Evolutionary conservation across 2,329 filamentous ascomycete genomes (phyloP).

Genomic region (Lasiodiplodia citricola): DNA sequence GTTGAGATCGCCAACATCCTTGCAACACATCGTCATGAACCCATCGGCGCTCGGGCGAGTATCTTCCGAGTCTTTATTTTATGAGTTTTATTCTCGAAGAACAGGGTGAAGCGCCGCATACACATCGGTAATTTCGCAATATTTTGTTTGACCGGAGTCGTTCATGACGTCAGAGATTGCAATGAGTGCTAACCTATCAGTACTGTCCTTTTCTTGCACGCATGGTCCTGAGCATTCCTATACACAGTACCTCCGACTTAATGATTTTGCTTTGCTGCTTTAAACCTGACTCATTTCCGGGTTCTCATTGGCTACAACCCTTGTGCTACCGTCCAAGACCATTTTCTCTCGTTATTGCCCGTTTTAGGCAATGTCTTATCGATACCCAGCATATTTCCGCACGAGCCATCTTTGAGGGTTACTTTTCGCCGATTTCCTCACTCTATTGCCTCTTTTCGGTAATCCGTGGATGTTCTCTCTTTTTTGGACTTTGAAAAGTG

Average conservation of each 20-base stretch:
- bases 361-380: constrained; percentile 24
- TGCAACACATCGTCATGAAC: not conserved
- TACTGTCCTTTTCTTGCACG: no score
- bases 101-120: no score
- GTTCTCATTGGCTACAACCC: not conserved
- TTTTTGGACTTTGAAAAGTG: not conserved
- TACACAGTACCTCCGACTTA: no score
- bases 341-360: constrained; percentile 30
- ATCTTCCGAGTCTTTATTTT: not conserved
- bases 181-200: no score
- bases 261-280: not conserved
- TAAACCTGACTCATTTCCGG: not conserved
- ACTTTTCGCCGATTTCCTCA: not conserved
- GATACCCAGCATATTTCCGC: not conserved
- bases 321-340: not conserved
- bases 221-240: no score
- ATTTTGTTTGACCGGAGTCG: no score
- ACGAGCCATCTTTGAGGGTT: not conserved
- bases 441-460: not conserved
- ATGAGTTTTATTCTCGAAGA: no score
- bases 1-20: constrained; percentile 1
- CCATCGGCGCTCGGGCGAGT: not conserved
- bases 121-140: no score
- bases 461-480: not conserved
- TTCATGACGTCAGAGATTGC: no score